phyloP scores from a whole-genome alignment of 2,329 filamentous ascomycete genomes.

The Colletotrichum echinochloae region DNA sequence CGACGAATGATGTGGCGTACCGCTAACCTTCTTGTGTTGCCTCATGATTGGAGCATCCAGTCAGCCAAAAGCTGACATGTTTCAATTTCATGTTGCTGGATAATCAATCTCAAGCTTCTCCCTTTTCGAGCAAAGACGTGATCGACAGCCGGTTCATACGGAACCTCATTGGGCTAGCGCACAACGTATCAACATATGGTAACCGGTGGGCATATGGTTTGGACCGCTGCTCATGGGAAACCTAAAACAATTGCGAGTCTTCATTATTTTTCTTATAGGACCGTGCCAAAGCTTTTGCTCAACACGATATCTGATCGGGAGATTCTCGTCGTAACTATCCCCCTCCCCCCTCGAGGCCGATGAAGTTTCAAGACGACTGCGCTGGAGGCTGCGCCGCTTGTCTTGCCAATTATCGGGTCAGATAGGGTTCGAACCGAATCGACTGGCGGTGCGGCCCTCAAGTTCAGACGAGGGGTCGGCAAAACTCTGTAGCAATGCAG shows the following conservation, averaged over 20 bases:
- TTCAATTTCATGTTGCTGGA: not conserved
- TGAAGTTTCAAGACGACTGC: not conserved
- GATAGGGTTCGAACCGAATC: no score
- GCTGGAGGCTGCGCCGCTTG: not conserved
- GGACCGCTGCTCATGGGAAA: not conserved
- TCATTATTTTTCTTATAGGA: not conserved
- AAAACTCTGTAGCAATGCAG: no score
- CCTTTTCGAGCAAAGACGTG: not conserved
- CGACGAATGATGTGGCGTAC: no score
- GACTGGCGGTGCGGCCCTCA: not conserved
- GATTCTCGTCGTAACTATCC: not conserved
- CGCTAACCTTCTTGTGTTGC: not conserved
- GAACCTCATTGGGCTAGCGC: no score
- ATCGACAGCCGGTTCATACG: not conserved
- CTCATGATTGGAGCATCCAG: not conserved
- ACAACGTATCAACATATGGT: no score
- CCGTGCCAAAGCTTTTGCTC: constrained; percentile 13
- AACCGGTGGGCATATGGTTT: not conserved
- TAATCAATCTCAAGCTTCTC: not conserved
- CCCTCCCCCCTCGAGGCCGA: not conserved
- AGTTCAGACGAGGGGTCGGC: not conserved
- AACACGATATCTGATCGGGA: not conserved
- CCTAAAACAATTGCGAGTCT: not conserved
- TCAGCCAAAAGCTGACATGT: not conserved
- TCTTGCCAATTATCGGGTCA: no score